Percentiles rank a stretch among this genome's conserved stretches.
Conservation (phyloP, 2,329 filamentous ascomycete species). For the Helminthosporium solani region DNA sequence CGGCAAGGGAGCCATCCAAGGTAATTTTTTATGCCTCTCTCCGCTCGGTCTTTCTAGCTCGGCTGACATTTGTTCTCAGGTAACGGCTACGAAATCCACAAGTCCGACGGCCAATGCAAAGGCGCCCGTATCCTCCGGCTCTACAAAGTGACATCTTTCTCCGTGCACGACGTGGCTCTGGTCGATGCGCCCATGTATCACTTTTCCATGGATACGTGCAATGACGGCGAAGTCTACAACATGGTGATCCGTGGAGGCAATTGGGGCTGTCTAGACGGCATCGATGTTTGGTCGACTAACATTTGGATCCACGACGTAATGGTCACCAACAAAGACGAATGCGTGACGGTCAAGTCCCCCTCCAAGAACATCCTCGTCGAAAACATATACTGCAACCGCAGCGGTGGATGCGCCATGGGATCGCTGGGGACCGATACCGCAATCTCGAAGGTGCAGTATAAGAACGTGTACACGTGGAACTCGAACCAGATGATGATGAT, state of each 20-base stretch:
- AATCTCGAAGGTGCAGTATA: conserved; percentile 56
- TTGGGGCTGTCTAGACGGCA: conserved; percentile 56
- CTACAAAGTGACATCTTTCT: conserved; percentile 49
- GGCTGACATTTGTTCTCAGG: conserved; percentile 19
- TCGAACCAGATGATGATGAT: conserved; percentile 66
- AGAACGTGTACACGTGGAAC: conserved; percentile 59
- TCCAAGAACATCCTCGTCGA: conserved; percentile 59
- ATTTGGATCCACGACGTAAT: conserved; percentile 61
- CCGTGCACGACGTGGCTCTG: conserved; percentile 52
- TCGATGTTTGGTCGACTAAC: conserved; percentile 57
- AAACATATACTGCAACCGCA: conserved; percentile 63
- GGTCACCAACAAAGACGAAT: conserved; percentile 65
- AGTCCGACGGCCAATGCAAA: conserved; percentile 36
- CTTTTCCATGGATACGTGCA: conserved; percentile 52
- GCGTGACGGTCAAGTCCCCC: conserved; percentile 55
- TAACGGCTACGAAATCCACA: conserved; percentile 53
- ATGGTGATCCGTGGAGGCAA: conserved; percentile 57
- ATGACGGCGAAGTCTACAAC: conserved; percentile 57
- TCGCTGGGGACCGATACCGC: conserved; percentile 53
- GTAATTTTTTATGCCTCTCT: conserved; percentile 7
- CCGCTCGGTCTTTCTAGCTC: neutral
- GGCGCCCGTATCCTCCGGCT: conserved; percentile 51
- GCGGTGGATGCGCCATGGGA: conserved; percentile 60
- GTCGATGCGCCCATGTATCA: conserved; percentile 55
- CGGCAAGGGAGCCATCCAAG: conserved; percentile 55